phyloP scores from a whole-genome alignment of 371 early-diverging fungal species.

The Smittium mucronatum region DNA sequence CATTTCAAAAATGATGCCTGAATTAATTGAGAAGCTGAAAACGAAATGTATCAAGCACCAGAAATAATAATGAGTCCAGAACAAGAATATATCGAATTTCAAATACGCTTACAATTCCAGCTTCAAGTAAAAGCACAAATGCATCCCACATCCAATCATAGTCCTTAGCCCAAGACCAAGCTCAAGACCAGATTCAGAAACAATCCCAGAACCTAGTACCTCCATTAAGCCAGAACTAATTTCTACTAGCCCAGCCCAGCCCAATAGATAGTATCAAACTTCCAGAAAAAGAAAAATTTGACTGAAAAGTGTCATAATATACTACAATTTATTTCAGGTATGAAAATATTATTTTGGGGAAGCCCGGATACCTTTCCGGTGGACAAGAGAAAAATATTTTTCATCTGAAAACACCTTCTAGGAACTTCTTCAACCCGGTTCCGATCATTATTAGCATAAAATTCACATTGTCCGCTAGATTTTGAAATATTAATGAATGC shows the following conservation, averaged over 20 bases:
- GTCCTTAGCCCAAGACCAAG: neutral
- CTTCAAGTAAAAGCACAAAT: neutral
- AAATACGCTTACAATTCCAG: neutral
- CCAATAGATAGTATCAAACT: neutral
- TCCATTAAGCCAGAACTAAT: neutral
- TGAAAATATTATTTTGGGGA: slow-evolving; percentile 2
- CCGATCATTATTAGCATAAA: neutral
- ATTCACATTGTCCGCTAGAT: neutral
- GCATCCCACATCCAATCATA: neutral
- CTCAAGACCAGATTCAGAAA: neutral
- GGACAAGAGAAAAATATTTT: slow-evolving; percentile 1
- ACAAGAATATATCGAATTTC: neutral
- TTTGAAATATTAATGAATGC: too few relatives aligned
- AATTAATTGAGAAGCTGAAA: neutral
- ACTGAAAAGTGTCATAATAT: neutral
- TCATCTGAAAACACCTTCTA: neutral
- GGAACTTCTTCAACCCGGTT: neutral
- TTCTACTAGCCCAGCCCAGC: neutral
- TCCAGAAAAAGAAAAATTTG: neutral
- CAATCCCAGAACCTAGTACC: neutral
- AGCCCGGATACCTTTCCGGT: neutral
- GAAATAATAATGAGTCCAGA: neutral
- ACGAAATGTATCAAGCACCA: neutral
- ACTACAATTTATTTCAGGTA: slow-evolving; percentile 2
- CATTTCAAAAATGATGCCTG: too few relatives aligned